These are phyloP conservation scores for Penicillium paradoxum DNA, from an alignment of 495 filamentous ascomycete genomes.

Conservation along the genomic window DNA sequence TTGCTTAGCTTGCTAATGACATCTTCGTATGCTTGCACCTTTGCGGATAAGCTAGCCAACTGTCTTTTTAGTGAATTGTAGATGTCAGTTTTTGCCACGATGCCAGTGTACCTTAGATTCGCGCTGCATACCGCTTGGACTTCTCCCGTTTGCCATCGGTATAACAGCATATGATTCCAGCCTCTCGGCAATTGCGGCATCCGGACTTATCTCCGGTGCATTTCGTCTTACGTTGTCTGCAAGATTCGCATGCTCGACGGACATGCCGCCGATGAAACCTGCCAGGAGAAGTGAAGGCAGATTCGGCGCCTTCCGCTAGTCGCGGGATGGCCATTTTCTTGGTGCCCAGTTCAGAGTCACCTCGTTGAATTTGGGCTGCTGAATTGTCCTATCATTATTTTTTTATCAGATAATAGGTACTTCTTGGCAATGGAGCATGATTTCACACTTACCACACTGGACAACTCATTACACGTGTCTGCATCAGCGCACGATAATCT, in stretches of 20 bases:
- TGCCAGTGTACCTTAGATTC: neutral
- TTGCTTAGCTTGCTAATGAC: slow-evolving; percentile 34
- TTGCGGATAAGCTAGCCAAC: slow-evolving; percentile 45
- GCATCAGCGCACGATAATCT: slow-evolving; percentile 28
- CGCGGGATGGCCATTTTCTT: slow-evolving; percentile 42
- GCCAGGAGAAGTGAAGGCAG: slow-evolving; percentile 32
- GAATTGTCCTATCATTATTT: slow-evolving; percentile 22
- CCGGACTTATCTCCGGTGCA: slow-evolving; percentile 52
- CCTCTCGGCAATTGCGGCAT: slow-evolving; percentile 52
- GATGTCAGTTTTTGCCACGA: neutral
- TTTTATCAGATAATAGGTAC: slow-evolving; percentile 2
- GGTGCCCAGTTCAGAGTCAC: slow-evolving; percentile 17
- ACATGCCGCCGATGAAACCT: slow-evolving; percentile 42
- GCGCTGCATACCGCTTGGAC: slow-evolving; percentile 43
- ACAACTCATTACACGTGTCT: slow-evolving; percentile 26
- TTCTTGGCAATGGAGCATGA: neutral
- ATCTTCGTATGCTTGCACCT: slow-evolving; percentile 47
- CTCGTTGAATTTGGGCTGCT: slow-evolving; percentile 13
- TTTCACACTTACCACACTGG: slow-evolving; percentile 23
- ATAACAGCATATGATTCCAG: slow-evolving; percentile 48
- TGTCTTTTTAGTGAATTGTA: slow-evolving; percentile 23
- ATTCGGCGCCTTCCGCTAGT: slow-evolving; percentile 38
- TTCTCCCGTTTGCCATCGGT: slow-evolving; percentile 54
- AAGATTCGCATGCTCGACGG: slow-evolving; percentile 45
- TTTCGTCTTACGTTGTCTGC: slow-evolving; percentile 52